Evolutionary conservation across 2,329 filamentous ascomycete genomes (phyloP), one percentile per base, ranked within the genome.

Genomic region (Aspergillus sp.): DNA sequence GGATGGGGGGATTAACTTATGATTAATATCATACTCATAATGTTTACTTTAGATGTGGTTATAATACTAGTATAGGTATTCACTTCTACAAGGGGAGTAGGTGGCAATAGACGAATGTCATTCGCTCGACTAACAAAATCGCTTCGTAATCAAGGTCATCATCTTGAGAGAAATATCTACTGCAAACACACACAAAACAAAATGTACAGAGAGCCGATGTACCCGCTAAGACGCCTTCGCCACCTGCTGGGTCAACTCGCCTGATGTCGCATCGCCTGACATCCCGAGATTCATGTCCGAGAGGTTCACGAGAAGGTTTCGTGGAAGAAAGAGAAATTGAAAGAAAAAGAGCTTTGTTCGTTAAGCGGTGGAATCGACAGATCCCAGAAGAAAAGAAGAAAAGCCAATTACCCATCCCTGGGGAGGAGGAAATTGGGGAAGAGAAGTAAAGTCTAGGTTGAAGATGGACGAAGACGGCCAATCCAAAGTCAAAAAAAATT

Each of bases 301-400:
- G 51, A 60, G 61, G 55, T 45, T 55, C 25, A 32, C 25, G 30
- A 54, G 38, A 21, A 38, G 39, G 38, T 28, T 54, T 38, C 38
- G 32, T 54, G 30, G n/a, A 23, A 53, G 50, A 39, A 50, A 56
- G 38, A 36, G 49, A 47, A 60, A 47, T 28, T 45, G 39, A 55
- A 50, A 57, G 55, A 58, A 55, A 55, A 55, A 52, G 53, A 62
- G 39, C 58, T 53, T 53, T 57, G 63, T 63, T 65, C 53, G 60
- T 39, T 59, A 65, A 60, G 48, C 39, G 25, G 57, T 48, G 30
- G 57, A 48, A 57, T 59, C 25, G 9, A 39, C 17, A 19, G 58
- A 50, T 38, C 21, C 60, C 32, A 38, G 41, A 60, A 13, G 51
- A 61, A 58, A 28, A 13, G 58, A 63, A 63, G 47, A 64, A 64